Conservation (phyloP, 257 asterid species). For the Gardenia jasminoides region DNA sequence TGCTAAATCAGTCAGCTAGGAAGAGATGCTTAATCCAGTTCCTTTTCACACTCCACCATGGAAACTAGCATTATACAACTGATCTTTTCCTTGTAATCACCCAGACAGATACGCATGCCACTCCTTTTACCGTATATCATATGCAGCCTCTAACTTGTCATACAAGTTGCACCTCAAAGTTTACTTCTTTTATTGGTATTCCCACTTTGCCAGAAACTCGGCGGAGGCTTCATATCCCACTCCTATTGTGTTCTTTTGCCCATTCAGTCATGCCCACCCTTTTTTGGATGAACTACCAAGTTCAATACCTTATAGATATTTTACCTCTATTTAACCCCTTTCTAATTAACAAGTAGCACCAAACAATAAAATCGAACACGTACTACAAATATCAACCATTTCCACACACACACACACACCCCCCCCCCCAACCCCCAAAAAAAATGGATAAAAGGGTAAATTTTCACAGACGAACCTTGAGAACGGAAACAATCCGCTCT, state of each 20-base stretch:
- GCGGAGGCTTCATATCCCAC: neutral
- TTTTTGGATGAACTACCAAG: too few relatives aligned
- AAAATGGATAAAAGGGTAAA: neutral
- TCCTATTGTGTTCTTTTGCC: neutral
- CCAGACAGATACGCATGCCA: neutral
- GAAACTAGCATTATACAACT: too few relatives aligned
- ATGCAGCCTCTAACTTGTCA: neutral
- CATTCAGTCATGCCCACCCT: neutral
- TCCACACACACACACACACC: too few relatives aligned
- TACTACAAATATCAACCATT: neutral
- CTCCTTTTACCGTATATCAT: neutral
- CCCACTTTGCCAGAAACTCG: neutral
- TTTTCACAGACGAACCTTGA: constrained; percentile 47
- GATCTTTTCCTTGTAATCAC: neutral
- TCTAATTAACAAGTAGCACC: neutral
- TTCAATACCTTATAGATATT: too few relatives aligned
- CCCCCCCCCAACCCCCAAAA: too few relatives aligned
- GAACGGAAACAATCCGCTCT: constrained; percentile 61
- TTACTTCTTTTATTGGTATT: neutral
- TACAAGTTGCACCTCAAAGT: neutral
- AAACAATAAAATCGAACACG: neutral
- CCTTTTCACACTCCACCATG: too few relatives aligned
- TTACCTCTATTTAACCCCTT: neutral
- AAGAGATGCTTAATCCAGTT: neutral
- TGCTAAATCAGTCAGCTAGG: neutral